phyloP scores from a whole-genome alignment of 192 early-diverging fungal genomes.

The Radiomyces spectabilis region DNA sequence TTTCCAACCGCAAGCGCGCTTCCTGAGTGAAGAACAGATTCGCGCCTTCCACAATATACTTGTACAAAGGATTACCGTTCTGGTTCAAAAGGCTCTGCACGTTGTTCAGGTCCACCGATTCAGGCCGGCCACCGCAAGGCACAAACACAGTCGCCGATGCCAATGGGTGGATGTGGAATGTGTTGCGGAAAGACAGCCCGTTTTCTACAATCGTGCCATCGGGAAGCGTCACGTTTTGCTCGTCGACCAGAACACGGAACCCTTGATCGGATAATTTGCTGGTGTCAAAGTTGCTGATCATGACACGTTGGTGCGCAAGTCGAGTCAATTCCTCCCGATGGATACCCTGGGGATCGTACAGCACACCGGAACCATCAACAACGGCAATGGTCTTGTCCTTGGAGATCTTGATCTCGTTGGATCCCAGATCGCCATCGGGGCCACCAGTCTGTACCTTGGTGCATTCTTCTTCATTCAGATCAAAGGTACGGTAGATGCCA shows the following conservation, averaged over 20 bases:
- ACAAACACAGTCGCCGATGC: constrained; percentile 88
- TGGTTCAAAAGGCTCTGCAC: constrained; percentile 65
- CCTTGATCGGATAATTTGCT: constrained; percentile 73
- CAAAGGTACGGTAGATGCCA: constrained; percentile 83
- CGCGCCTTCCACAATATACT: constrained; percentile 99
- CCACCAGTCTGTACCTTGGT: constrained; percentile 96
- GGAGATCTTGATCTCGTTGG: constrained; percentile 98
- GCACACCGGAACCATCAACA: constrained; percentile 94
- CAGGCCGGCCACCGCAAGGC: constrained; percentile 96
- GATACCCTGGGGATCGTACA: constrained; percentile 90
- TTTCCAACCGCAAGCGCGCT: constrained; percentile 92
- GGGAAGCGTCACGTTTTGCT: constrained; percentile 82
- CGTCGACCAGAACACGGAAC: constrained; percentile 94
- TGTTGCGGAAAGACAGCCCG: constrained; percentile 91
- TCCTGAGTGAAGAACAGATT: constrained; percentile 99
- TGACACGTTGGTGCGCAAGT: constrained; percentile 74
- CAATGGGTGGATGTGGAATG: constrained; percentile 89
- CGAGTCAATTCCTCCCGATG: constrained; percentile 80
- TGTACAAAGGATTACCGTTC: constrained; percentile 84
- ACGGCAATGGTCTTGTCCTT: constrained; percentile 92
- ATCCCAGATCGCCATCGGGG: constrained; percentile 97
- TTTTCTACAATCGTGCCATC: constrained; percentile 81
- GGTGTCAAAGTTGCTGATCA: constrained; percentile 86
- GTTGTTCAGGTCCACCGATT: constrained; percentile 93
- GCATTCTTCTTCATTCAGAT: constrained; percentile 76